Evolutionary conservation across 2,329 filamentous ascomycete genomes (phyloP).

Genomic region (Zarea fungicola): DNA sequence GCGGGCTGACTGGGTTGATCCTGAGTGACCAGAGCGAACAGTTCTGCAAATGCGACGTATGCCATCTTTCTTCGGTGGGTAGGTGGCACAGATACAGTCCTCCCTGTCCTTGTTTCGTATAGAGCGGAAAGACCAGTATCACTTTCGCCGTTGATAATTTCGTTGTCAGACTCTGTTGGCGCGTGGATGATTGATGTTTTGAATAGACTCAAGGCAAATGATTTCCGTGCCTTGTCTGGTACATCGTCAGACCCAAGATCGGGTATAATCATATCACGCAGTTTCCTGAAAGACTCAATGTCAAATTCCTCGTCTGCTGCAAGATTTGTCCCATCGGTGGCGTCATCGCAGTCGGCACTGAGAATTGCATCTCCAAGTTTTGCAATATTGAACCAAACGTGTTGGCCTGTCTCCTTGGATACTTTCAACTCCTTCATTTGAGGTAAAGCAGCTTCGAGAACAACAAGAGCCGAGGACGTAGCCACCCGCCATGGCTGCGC

Average conservation of each 20-base stretch:
- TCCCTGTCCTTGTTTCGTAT: constrained; percentile 61
- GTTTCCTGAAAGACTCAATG: constrained; percentile 62
- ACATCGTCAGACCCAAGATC: constrained; percentile 62
- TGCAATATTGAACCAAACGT: constrained; percentile 67
- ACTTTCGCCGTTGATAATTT: constrained; percentile 42
- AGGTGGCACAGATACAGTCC: constrained; percentile 63
- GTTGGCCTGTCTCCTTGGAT: constrained; percentile 41
- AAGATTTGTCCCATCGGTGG: constrained; percentile 44
- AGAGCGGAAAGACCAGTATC: constrained; percentile 52
- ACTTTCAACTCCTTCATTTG: constrained; percentile 48
- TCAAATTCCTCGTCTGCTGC: constrained; percentile 74
- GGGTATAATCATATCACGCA: constrained; percentile 70
- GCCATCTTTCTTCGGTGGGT: constrained; percentile 66
- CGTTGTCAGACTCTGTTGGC: constrained; percentile 50
- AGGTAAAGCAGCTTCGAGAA: constrained; percentile 62
- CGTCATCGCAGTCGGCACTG: constrained; percentile 52
- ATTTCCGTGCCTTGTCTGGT: constrained; percentile 59
- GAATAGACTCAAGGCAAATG: constrained; percentile 74
- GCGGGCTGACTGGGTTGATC: constrained; percentile 31
- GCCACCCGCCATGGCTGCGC: constrained; percentile 74
- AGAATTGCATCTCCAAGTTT: constrained; percentile 64
- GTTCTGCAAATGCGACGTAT: constrained; percentile 74
- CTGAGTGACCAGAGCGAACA: constrained; percentile 62
- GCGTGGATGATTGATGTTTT: constrained; percentile 74
- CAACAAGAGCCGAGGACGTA: constrained; percentile 62